Base-by-base conservation (phyloP, 495 filamentous ascomycete genomes). In the Neurospora sp. region DNA sequence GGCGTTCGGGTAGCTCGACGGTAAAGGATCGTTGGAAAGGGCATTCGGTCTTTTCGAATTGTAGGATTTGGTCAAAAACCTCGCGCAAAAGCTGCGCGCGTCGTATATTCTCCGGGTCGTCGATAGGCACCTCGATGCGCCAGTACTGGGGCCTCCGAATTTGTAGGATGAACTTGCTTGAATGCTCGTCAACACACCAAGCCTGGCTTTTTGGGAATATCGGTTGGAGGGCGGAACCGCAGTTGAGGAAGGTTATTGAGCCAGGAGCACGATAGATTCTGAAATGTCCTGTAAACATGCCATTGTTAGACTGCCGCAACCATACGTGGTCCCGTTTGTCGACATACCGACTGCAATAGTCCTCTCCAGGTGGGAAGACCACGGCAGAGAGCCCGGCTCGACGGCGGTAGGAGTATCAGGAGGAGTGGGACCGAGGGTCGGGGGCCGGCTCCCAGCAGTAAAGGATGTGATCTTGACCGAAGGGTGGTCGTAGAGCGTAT, bases 151-250 rank as follows among this genome's bases (percentile, higher is more conserved):
- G 88, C 38, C 89, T 86, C 40, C 92, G 87, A 70, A 96, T 92
- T 71, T 93, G 91, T 73, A 97, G 77, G 7, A 96, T 91, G 76
- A 96, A 97, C 73, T 90, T 94, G 80, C 84, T 85, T 42, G 90
- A 91, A 46, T 90, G 89, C 61, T 91, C 91, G 78, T 97, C 92
- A 27, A 97, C 92, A 81, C 92, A 96, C 94, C 94, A 97, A 74
- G 90, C 96, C 78, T 96, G 92, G 22, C 92, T 95, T 80, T 92
- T 96, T 11, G 92, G 91, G 44, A 97, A 79, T 61, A 97, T 95
- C 66, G 94, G 90, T 75, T 92, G 92, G 11, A 97, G 87, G 38
- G 93, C 89, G 74, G 83, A 86, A 71, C 92, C 92, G 75, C 93
- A 96, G 81, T 91, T 93, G 11, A 97, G 87, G 78, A 97, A 97